Conservation (phyloP, 129 eudicot genomes). For the Silybum marianum region DNA sequence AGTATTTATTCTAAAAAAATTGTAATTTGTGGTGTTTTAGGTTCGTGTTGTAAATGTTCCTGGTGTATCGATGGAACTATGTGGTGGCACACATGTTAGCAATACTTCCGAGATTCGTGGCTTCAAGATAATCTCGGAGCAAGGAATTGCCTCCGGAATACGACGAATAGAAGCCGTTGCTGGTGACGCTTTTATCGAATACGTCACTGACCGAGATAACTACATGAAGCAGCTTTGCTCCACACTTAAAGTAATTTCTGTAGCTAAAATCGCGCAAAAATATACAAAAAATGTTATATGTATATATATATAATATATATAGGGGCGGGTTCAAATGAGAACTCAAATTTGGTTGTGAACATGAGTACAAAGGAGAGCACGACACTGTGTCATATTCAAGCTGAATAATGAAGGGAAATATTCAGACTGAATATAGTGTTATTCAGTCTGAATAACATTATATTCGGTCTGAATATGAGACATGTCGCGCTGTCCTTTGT, state of each 20-base stretch:
- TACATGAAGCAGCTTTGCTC: slow-evolving; percentile 95
- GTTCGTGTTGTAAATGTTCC: slow-evolving; percentile 99
- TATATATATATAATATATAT: too few species aligned
- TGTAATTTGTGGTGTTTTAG: slow-evolving; percentile 36
- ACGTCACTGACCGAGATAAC: slow-evolving; percentile 75
- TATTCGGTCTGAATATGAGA: too few species aligned
- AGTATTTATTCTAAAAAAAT: neutral
- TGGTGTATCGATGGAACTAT: slow-evolving; percentile 96
- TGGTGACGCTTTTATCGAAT: slow-evolving; percentile 95
- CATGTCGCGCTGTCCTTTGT: too few species aligned
- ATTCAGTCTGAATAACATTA: too few species aligned
- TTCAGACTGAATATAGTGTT: too few species aligned
- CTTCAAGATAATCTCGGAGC: slow-evolving; percentile 89
- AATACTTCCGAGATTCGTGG: slow-evolving; percentile 93
- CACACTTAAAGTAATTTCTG: slow-evolving; percentile 72
- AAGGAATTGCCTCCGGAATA: slow-evolving; percentile 90
- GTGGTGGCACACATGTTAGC: slow-evolving; percentile 97
- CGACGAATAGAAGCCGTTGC: slow-evolving; percentile 99
- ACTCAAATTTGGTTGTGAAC: too few species aligned
- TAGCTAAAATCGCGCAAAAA: neutral
- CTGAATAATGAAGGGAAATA: too few species aligned
- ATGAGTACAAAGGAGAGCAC: too few species aligned
- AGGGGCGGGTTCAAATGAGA: too few species aligned
- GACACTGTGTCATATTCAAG: too few species aligned
- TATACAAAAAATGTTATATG: neutral